Evolutionary conservation across 805 yeast species (phyloP).

Genomic region (Starmera amethionina): DNA sequence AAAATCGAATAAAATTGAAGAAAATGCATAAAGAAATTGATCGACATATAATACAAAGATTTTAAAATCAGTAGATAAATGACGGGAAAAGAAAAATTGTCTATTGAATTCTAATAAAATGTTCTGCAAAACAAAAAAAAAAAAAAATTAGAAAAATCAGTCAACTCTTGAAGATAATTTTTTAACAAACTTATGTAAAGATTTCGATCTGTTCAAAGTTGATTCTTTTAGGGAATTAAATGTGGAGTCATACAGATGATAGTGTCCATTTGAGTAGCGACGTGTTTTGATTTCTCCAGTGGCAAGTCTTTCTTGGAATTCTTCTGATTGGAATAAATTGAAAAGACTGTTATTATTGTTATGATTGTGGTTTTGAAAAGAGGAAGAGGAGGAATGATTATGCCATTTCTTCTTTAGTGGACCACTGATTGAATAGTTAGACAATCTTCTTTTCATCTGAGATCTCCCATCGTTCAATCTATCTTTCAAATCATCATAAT

Average conservation of each 20-base stretch:
- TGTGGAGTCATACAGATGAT: not conserved
- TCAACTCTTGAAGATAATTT: too few species aligned
- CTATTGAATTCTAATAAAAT: too few species aligned
- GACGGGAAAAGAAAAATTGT: too few species aligned
- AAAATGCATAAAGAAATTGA: too few species aligned
- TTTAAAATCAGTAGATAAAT: too few species aligned
- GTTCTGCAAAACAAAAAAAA: too few species aligned
- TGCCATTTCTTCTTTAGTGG: not conserved
- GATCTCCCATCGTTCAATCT: not conserved
- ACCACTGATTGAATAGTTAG: not conserved
- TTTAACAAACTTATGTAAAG: not conserved
- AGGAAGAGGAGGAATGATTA: not conserved
- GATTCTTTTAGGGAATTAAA: not conserved
- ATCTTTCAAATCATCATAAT: not conserved
- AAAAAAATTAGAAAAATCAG: too few species aligned
- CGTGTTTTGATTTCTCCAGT: slow-evolving; percentile 1
- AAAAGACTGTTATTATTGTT: not conserved
- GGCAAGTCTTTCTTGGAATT: slow-evolving; percentile 5
- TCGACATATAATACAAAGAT: too few species aligned
- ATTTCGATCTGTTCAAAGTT: not conserved
- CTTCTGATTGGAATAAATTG: slow-evolving; percentile 5
- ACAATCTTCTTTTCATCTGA: slow-evolving; percentile 1
- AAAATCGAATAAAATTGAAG: too few species aligned
- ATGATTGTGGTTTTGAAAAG: too few species aligned
- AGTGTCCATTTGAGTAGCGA: not conserved